These are phyloP conservation scores for Aspergillus fijiensis DNA, from an alignment of 2,329 filamentous ascomycete species.

Conservation along the genomic window DNA sequence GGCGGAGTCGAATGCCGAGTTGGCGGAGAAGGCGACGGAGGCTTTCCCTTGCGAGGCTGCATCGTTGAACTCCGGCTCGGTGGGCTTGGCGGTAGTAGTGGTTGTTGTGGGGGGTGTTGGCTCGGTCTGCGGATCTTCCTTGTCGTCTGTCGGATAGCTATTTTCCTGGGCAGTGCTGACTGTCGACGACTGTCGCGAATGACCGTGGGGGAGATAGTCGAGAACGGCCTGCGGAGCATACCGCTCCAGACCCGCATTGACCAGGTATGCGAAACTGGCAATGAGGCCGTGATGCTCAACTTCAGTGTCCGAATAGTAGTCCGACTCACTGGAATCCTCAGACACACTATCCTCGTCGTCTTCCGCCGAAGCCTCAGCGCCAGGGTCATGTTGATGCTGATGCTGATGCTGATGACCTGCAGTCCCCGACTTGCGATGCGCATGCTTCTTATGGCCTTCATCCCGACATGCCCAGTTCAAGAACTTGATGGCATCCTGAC, in stretches of 20 bases:
- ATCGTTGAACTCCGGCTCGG: conserved; percentile 7
- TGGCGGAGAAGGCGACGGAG: conserved; percentile 14
- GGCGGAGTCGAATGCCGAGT: conserved; percentile 21
- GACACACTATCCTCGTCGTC: conserved; percentile 9
- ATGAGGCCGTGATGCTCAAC: conserved; percentile 36
- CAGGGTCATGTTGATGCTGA: conserved; percentile 2
- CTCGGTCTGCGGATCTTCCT: background rate
- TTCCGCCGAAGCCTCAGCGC: background rate
- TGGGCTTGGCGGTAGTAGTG: background rate
- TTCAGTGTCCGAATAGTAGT: conserved; percentile 20
- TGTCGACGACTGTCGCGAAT: conserved; percentile 19
- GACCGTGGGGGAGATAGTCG: conserved; percentile 45
- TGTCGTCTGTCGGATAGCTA: background rate
- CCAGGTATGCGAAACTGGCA: conserved; percentile 35
- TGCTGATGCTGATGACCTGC: background rate
- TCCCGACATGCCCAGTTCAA: conserved; percentile 69
- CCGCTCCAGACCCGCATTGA: conserved; percentile 50
- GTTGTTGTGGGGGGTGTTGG: background rate
- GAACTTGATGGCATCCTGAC: conserved; percentile 77
- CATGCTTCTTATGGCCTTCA: conserved; percentile 37
- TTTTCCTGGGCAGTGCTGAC: background rate
- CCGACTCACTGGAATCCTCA: conserved; percentile 20
- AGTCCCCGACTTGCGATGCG: background rate
- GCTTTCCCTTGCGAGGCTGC: conserved; percentile 17
- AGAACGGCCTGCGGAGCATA: conserved; percentile 52